Conservation (phyloP, 441 rosid species). For the Rhodomyrtus psidioides region DNA sequence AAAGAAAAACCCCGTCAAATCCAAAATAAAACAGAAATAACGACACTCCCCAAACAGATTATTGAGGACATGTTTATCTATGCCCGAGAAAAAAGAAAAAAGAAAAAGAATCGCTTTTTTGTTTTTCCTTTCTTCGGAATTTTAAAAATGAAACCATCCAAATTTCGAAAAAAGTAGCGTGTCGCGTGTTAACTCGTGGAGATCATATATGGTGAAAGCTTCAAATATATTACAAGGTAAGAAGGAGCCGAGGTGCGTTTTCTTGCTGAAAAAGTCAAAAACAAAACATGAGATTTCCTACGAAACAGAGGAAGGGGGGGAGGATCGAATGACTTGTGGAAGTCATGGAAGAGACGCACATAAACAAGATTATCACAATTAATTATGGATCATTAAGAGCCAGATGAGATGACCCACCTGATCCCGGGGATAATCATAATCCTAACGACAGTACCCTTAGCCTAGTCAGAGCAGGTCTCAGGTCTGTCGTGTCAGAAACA, state of each 20-base stretch:
- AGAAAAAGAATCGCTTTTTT: neutral
- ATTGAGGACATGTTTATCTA: neutral
- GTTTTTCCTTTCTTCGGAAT: neutral
- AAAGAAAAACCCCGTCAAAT: neutral
- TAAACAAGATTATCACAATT: neutral
- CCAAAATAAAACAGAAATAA: neutral
- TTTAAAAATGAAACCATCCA: too few relatives aligned
- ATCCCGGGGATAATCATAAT: neutral
- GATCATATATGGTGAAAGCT: neutral
- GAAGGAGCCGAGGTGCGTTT: neutral
- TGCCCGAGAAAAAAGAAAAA: neutral
- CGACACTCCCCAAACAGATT: neutral
- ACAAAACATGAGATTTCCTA: too few relatives aligned
- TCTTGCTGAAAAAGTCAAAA: neutral
- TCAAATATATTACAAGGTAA: neutral
- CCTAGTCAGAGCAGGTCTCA: neutral
- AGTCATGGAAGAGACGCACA: neutral
- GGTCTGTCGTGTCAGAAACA: slow-evolving; percentile 9
- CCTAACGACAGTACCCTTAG: neutral
- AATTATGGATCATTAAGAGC: neutral
- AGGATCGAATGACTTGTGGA: neutral
- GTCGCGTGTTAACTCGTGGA: neutral
- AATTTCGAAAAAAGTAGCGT: neutral
- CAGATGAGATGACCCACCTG: neutral
- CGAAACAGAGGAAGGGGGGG: neutral